Base-by-base conservation (phyloP, 2,329 filamentous ascomycete genomes). In the Lecanosticta acicola region DNA sequence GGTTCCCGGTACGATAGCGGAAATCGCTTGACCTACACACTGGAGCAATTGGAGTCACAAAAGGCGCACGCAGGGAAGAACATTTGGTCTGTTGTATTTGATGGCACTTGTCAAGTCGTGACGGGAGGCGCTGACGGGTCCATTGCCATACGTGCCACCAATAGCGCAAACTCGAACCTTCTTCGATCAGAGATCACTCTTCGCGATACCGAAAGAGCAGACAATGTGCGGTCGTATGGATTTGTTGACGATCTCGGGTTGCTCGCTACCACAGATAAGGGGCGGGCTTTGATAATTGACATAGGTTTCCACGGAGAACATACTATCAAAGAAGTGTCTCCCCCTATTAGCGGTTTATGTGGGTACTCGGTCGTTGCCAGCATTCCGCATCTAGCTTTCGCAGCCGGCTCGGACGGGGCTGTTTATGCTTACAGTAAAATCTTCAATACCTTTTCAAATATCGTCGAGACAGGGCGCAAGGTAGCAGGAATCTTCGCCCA, bases 121-220 rank as follows among this genome's bases (percentile, higher is more conserved):
- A 89, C 86, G 1, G 93, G 93, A 10, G 93, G 87, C n/a, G 84
- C 87, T 9, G 93, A 98, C 66, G 84, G 89, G 13, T 74, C 75
- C 24, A 69, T 85, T 35, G 63, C 64, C 17, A 4, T 37, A 10
- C 35, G 35, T 14, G 32, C 32, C 32, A 14, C 13, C 13, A 34
- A 34, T n/a, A n/a, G 13, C 4, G 32, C 13, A 34, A 34, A 16
- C n/a, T n/a, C n/a, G n/a, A n/a, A 13, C 4, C 32, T 5, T 34
- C 32, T 14, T 34, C 13, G 4, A 14, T n/a, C n/a, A 13, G 13
- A 34, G 4, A 34, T 34, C 13, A 34, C 13, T 4, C 17, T 29
- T 5, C 24, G 5, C 11, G 35, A 9, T 17, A 8, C 19, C 5
- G 35, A 17, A 18, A n/a, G 10, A 37, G 20, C 66, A 37, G 70